A percentile compares a stretch with the other conserved stretches of the same genome.
These are phyloP conservation scores for Peterozyma xylosa DNA, from an alignment of 805 yeast genomes.

Conservation along the genomic window DNA sequence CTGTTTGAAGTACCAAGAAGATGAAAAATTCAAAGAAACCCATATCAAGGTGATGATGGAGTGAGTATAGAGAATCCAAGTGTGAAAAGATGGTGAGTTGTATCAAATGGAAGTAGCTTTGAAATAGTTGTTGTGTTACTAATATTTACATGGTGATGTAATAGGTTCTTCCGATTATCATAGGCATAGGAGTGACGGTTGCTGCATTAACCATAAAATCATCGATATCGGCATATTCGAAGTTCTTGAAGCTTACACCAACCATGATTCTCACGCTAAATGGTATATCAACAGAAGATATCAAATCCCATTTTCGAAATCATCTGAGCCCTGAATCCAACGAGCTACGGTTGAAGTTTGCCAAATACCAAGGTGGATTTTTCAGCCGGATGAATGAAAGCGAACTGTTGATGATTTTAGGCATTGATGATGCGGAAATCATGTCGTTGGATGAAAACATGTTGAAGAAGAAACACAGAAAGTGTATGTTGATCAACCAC, in stretches of 20 bases:
- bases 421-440: slow-evolving; percentile 50
- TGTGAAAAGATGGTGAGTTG: too few relatives aligned
- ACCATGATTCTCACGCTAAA: slow-evolving; percentile 32
- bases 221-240: slow-evolving; percentile 22
- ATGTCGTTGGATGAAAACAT: slow-evolving; percentile 35
- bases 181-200: slow-evolving; percentile 48
- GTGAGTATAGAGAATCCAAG: too few relatives aligned
- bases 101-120: too few relatives aligned
- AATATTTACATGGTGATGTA: too few relatives aligned
- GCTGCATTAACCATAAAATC: slow-evolving; percentile 41
- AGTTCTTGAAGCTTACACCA: slow-evolving; percentile 24
- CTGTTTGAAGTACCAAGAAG: too few relatives aligned
- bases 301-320: slow-evolving; percentile 6
- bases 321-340: slow-evolving; percentile 8
- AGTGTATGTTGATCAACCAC: slow-evolving; percentile 74
- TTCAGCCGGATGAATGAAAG: slow-evolving; percentile 56
- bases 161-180: slow-evolving; percentile 39
- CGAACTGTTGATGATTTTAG: slow-evolving; percentile 62
- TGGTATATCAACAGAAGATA: slow-evolving; percentile 18
- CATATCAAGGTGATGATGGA: too few relatives aligned
- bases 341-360: slow-evolving; percentile 21
- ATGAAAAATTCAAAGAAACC: too few relatives aligned
- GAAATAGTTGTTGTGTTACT: too few relatives aligned
- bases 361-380: slow-evolving; percentile 53
- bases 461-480: slow-evolving; percentile 66